Base-by-base conservation (phyloP, 148 eudicot species). In the Mesembryanthemum crystallinum region DNA sequence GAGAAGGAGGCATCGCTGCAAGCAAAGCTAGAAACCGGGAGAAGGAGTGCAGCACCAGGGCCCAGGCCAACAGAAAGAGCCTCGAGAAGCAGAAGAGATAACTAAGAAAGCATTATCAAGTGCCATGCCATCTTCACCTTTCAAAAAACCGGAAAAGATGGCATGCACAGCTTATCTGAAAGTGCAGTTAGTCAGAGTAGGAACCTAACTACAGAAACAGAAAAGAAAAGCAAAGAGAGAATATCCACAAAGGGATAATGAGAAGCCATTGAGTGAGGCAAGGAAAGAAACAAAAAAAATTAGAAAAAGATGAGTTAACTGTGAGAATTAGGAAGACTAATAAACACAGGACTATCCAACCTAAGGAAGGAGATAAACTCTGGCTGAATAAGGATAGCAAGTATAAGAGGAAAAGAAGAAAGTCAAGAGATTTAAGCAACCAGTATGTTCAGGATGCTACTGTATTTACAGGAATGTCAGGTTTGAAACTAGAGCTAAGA, bases 141-240 rank as follows among this genome's bases (percentile, higher is more conserved):
- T 76, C 28, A 86, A 93, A 93, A 92, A 82, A 82, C 82, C 79
- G 87, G 80, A 78, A 83, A 86, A 80, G 81, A 62, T 74, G 73
- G 76, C 73, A 57, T 45, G 80, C 83, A 81, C 69, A 2, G 73
- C 66, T 70, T 60, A 76, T 60, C 79, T 71, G 72, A 71, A 54
- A 35, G 71, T 58, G 73, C 74, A 62, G 81, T 73, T 33, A 82
- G 15, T 76, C 63, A 27, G 76, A 80, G 83, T 79, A 49, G 30
- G 80, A 71, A 74, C 52, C 84, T 71, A 69, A 81, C 72, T 76
- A 71, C 75, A 57, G 71, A 74, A 77, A 47, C n/a, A 42, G 73
- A 72, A 75, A 33, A 33, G 29, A 61, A 58, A 73, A 59, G 68
- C 37, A 58, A 7, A 17, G 61, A 69, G 21, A 3, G 60, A 51